phyloP scores from a whole-genome alignment of 176 grass and related monocot species.

The Pontederia crassipes region DNA sequence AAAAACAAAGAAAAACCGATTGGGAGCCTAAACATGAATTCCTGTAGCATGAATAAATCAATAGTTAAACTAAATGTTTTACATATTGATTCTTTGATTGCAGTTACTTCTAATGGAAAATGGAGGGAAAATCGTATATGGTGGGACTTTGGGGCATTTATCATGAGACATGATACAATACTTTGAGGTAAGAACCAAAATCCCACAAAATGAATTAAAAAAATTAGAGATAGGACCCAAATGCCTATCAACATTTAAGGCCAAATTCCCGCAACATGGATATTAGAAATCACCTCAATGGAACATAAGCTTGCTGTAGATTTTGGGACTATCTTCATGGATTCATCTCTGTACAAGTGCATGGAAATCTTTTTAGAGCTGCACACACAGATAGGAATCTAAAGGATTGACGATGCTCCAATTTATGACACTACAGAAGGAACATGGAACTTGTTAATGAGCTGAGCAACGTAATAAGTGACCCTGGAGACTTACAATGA shows the following conservation, averaged over 20 bases:
- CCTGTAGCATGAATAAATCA: too few relatives aligned
- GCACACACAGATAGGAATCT: neutral
- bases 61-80: neutral
- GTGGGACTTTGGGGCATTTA: slow-evolving; percentile 11
- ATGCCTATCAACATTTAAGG: slow-evolving; percentile 5
- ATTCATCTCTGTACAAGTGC: slow-evolving; percentile 7
- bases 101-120: slow-evolving; percentile 22
- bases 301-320: slow-evolving; percentile 19
- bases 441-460: slow-evolving; percentile 64
- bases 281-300: slow-evolving; percentile 26
- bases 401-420: neutral
- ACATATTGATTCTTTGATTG: neutral
- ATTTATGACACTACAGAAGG: slow-evolving; percentile 30
- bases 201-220: neutral
- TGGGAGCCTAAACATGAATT: too few relatives aligned
- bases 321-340: slow-evolving; percentile 14
- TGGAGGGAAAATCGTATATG: slow-evolving; percentile 15
- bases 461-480: slow-evolving; percentile 34
- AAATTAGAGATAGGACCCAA: neutral
- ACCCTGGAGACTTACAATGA: slow-evolving; percentile 49
- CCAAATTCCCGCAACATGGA: slow-evolving; percentile 28
- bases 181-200: slow-evolving; percentile 15
- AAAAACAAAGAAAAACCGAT: too few relatives aligned
- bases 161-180: slow-evolving; percentile 8
- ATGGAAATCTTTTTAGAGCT: neutral